Conservation (phyloP, 2,329 filamentous ascomycete genomes). For the Arthrobotrys entomopaga region DNA sequence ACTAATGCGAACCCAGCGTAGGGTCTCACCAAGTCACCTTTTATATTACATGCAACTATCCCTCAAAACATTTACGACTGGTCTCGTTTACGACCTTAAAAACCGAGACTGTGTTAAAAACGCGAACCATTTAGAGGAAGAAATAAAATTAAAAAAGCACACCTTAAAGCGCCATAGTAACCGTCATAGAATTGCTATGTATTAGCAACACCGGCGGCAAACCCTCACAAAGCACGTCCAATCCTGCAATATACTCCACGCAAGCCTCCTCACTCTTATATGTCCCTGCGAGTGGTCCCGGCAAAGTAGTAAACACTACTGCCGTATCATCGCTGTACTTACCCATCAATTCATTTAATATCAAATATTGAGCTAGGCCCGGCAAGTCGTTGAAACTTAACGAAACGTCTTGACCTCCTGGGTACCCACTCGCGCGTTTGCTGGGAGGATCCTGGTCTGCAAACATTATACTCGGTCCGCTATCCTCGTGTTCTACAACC, state of each 20-base stretch:
- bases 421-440: conserved; percentile 64
- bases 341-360: conserved; percentile 84
- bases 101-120: too few species aligned
- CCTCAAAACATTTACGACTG: too few species aligned
- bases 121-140: too few species aligned
- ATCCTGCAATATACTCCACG: conserved; percentile 71
- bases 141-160: not conserved
- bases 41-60: too few species aligned
- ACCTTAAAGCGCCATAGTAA: conserved; percentile 76
- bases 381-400: conserved; percentile 88
- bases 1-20: too few species aligned
- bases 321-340: conserved; percentile 75
- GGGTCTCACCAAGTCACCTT: too few species aligned
- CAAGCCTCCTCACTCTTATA: conserved; percentile 75
- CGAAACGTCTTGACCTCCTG: conserved; percentile 72
- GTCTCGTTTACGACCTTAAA: not conserved
- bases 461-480: conserved; percentile 80
- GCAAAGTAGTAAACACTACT: conserved; percentile 83
- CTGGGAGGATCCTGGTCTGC: conserved; percentile 65
- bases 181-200: conserved; percentile 88
- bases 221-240: conserved; percentile 74
- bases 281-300: conserved; percentile 81
- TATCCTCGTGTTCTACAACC: conserved; percentile 72
- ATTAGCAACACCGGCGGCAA: conserved; percentile 81
- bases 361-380: conserved; percentile 83